Evolutionary conservation across 2,329 filamentous ascomycete genomes (phyloP).

Genomic region (Pseudocercospora cruenta): DNA sequence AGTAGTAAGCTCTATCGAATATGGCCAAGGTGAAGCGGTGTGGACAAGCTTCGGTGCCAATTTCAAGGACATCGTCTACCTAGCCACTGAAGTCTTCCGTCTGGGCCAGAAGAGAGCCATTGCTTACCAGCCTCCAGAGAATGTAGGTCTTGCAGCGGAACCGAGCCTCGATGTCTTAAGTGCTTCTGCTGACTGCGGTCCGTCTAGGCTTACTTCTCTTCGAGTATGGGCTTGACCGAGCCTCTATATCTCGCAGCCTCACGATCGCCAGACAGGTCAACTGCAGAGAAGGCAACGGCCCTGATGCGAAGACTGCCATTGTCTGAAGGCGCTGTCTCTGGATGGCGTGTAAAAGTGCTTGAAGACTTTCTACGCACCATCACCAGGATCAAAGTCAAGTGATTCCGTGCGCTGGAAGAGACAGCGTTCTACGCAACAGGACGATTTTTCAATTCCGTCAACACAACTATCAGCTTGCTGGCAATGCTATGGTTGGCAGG

Average conservation of each 20-base stretch:
- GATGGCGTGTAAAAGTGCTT: constrained; percentile 12
- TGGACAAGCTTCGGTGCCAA: constrained; percentile 4
- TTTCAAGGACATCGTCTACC: not conserved
- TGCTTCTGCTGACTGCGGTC: too few species aligned
- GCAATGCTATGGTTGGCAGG: not conserved
- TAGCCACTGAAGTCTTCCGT: not conserved
- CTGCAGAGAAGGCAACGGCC: constrained; percentile 6
- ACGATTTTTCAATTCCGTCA: not conserved
- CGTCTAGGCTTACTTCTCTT: constrained; percentile 9
- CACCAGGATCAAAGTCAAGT: not conserved
- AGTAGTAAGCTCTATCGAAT: not conserved
- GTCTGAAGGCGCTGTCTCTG: constrained; percentile 10
- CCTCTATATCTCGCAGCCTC: constrained; percentile 12
- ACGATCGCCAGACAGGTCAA: constrained; percentile 9
- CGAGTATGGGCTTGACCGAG: constrained; percentile 18
- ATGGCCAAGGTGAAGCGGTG: not conserved
- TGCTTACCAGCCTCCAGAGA: constrained; percentile 11
- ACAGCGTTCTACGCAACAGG: not conserved
- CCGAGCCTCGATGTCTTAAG: too few species aligned
- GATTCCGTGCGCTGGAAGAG: too few species aligned
- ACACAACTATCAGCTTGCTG: too few species aligned
- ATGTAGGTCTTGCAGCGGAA: not conserved
- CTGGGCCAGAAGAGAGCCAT: not conserved
- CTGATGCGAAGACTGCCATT: constrained; percentile 11
- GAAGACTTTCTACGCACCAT: constrained; percentile 6